phyloP scores from a whole-genome alignment of 345 rosid genomes.

The Sisymbrium altissimum region DNA sequence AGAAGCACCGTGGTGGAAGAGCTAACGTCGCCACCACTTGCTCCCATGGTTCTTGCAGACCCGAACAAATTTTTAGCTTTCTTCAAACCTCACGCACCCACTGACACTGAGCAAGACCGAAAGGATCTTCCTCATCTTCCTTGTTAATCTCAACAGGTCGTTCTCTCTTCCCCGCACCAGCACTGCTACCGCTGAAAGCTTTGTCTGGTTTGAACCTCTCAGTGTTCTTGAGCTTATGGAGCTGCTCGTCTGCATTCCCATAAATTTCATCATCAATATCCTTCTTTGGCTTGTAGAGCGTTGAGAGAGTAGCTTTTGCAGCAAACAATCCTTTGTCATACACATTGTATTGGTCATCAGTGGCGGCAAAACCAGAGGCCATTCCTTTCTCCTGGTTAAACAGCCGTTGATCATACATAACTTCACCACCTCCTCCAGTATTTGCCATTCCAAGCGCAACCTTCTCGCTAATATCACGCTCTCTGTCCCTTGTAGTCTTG shows the following conservation, averaged over 20 bases:
- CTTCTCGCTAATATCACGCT: conserved; percentile 92
- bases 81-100: conserved; percentile 47
- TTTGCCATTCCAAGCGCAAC: conserved; percentile 97
- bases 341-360: conserved; percentile 88
- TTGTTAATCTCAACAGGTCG: too few relatives aligned
- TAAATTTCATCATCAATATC: conserved; percentile 73
- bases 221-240: conserved; percentile 66
- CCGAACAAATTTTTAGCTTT: background rate
- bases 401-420: conserved; percentile 85
- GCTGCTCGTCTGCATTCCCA: conserved; percentile 77
- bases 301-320: conserved; percentile 82
- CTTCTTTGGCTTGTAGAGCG: conserved; percentile 79
- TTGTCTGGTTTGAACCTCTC: conserved; percentile 75
- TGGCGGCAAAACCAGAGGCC: conserved; percentile 87
- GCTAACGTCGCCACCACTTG: too few relatives aligned
- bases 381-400: conserved; percentile 98
- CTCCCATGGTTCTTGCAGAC: too few relatives aligned
- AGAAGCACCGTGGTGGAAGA: too few relatives aligned
- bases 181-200: conserved; percentile 54
- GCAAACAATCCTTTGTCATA: conserved; percentile 88
- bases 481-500: conserved; percentile 89
- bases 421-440: conserved; percentile 77
- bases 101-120: conserved; percentile 39
- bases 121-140: conserved; percentile 57
- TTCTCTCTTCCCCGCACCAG: conserved; percentile 42